Evolutionary conservation across 768 basidiomycete genomes (phyloP).

Genomic region (Punctularia strigosozonata): DNA sequence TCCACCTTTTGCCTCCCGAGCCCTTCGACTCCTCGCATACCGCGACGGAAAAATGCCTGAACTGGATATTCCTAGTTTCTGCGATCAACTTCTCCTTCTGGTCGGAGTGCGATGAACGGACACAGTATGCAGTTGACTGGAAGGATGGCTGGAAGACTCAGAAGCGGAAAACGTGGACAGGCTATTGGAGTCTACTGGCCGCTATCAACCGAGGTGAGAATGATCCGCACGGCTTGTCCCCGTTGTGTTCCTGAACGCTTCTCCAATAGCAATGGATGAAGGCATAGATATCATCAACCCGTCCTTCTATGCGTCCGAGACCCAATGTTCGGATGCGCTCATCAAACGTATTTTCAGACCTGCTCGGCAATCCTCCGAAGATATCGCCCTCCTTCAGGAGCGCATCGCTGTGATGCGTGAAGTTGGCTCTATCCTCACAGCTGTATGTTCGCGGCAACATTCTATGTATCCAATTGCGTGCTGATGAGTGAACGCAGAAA

Average conservation of each 20-base stretch:
- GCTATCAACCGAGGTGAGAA: conserved; percentile 68
- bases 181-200: conserved; percentile 83
- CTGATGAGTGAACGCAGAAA: conserved; percentile 24
- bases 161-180: conserved; percentile 49
- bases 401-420: conserved; percentile 71
- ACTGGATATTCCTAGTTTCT: conserved; percentile 88
- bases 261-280: conserved; percentile 53
- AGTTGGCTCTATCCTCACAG: conserved; percentile 64
- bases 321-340: conserved; percentile 56
- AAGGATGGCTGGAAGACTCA: conserved; percentile 49
- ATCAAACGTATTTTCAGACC: conserved; percentile 61
- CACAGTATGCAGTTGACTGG: conserved; percentile 83
- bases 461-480: not conserved
- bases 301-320: conserved; percentile 61
- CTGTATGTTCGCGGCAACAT: not conserved
- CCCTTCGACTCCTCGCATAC: conserved; percentile 43
- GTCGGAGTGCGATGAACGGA: conserved; percentile 61
- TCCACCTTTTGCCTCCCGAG: conserved; percentile 66
- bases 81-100: conserved; percentile 85
- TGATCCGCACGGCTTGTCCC: conserved; percentile 1
- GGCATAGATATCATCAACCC: conserved; percentile 73
- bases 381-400: conserved; percentile 57
- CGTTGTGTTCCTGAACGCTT: not conserved
- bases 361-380: conserved; percentile 42
- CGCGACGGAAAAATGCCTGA: conserved; percentile 42